Percentiles rank a stretch among this genome's conserved stretches.
Evolutionary conservation across 169 alveolate genomes (phyloP).

Genomic region (Cryptosporidium felis): DNA sequence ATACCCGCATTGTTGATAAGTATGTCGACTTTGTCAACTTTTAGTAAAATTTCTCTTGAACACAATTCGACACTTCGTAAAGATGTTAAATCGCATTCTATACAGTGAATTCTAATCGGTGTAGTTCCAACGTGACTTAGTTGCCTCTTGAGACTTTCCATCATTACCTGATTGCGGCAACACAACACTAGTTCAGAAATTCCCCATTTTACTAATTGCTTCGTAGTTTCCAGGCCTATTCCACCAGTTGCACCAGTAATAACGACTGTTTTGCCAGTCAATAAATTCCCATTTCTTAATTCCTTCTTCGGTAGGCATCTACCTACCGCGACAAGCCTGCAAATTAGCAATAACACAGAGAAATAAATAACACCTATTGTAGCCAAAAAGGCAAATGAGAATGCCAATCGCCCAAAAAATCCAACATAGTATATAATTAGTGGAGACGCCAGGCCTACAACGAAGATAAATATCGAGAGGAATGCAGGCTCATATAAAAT

Average conservation of each 20-base stretch:
- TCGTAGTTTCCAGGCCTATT: constrained; percentile 81
- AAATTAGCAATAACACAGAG: background rate
- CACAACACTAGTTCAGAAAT: constrained; percentile 78
- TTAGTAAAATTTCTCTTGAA: constrained; percentile 47
- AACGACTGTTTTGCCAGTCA: constrained; percentile 63
- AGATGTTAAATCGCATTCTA: constrained; percentile 75
- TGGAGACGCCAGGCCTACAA: background rate
- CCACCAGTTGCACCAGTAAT: constrained; percentile 82
- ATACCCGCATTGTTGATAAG: constrained; percentile 83
- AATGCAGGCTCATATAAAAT: constrained; percentile 49
- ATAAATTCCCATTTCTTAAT: background rate
- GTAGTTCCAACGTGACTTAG: background rate
- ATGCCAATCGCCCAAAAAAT: background rate
- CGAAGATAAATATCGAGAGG: background rate
- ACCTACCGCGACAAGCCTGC: constrained; percentile 8
- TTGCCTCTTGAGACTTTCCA: constrained; percentile 20
- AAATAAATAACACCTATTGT: background rate
- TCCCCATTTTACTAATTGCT: constrained; percentile 77
- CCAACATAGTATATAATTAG: background rate
- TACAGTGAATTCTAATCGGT: background rate
- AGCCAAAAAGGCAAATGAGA: no score
- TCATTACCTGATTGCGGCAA: constrained; percentile 74
- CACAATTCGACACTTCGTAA: constrained; percentile 71
- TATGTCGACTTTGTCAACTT: constrained; percentile 73
- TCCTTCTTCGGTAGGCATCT: background rate